Base-by-base conservation (phyloP, 1,139 yeast genomes). In the Scheffersomyces illinoinensis region DNA sequence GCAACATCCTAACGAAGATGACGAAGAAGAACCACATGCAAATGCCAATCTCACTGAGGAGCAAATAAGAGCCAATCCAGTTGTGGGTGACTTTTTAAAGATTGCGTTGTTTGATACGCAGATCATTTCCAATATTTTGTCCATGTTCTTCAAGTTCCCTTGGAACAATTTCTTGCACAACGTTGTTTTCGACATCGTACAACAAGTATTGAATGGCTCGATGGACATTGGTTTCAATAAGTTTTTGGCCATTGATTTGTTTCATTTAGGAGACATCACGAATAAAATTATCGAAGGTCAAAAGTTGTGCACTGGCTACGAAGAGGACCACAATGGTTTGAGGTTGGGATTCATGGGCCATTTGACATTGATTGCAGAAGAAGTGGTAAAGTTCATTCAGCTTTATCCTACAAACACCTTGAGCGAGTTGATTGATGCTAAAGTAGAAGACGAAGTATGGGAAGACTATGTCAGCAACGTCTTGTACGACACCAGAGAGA, bases 161-260 rank as follows among this genome's bases (percentile, higher is more conserved):
- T 95, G 99, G 99, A 95, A 95, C 75, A 95, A 95, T 72, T 95
- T 95, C 71, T 82, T 96, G 76, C 99, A 95, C 76, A 95, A 95
- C 70, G 99, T 96, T 59, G 98, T 95, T 8, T 95, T 95, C 77
- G 99, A 95, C 74, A 91, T 95, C 65, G 96, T 95, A 50, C 99
- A 96, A 75, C 99, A 95, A 74, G 90, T 95, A 17, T 84, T 95
- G 71, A 93, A 93, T 74, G 99, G 98, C 0, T 91, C 97, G 20
- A 91, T 95, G 93, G 97, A 93, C 64, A 90, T 91, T 68, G 85
- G 85, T 5, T 95, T 90, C 78, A 95, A 95, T 76, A 89, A 91
- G 68, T 93, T 89, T 69, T 76, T 95, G 59, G 97, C 97, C 33
- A 87, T 91, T 64, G 97, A 93, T 68, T 79, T 96, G 63, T 91